Base-by-base conservation (phyloP, 1,284 basidiomycete genomes). In the Cystobasidiaceae sp. region DNA sequence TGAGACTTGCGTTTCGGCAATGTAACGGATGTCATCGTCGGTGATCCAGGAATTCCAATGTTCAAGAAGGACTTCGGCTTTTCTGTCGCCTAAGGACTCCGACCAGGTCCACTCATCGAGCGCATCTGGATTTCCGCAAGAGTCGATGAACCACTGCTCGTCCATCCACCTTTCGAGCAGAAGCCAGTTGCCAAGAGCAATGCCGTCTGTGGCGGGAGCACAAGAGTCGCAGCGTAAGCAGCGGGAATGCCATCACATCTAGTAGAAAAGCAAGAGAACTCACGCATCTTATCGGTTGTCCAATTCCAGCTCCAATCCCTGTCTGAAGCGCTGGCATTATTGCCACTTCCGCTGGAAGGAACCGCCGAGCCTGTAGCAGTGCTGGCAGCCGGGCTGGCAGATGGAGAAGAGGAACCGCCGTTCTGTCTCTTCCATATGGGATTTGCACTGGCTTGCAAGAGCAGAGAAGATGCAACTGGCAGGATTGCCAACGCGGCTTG, bases 21-120 rank as follows among this genome's bases (percentile, higher is more conserved):
- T 67, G 13, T 64, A 66, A 58, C 77, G 72, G 60, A 79, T 72
- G 58, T 79, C 77, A 25, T 68, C 68, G 66, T 79, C 77, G 43
- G 74, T 76, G 28, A 79, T 69, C 75, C 77, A 79, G 13, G 69
- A 69, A 46, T 75, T 67, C 63, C 75, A 76, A 69, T 79, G 78
- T 33, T 76, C 69, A 27, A 64, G 33, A 25, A 78, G 69, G 8
- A 69, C 68, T 9, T 51, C 43, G 11, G 39, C 19, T 25, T 54
- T 55, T 64, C 71, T 70, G 27, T 56, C 59, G 33, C 74, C 77
- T 19, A 76, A 70, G 15, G 44, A 70, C 61, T 73, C 63, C 49
- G 73, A 70, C 62, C 78, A 70, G 7, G 63, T 59, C 72, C 73
- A 79, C 71, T 79, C 78, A 67, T 79, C 78, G 70, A 73, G 73